Percentiles rank a stretch among this genome's conserved stretches.
phyloP scores from a whole-genome alignment of 2,329 filamentous ascomycete genomes.

The Venturiaceae sp. region DNA sequence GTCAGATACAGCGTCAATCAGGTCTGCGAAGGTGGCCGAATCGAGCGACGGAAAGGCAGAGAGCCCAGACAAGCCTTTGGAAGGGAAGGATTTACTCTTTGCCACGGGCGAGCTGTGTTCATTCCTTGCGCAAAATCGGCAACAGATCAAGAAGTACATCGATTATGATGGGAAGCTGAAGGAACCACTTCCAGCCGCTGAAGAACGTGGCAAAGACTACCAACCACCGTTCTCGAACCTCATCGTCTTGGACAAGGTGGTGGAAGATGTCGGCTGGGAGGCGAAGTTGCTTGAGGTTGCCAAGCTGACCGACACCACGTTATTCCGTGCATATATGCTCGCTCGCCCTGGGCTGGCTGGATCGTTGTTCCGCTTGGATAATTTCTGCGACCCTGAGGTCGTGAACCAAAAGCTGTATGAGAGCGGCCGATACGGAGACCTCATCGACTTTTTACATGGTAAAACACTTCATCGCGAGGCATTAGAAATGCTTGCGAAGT shows the following conservation, averaged over 20 bases:
- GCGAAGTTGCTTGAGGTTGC: slow-evolving; percentile 67
- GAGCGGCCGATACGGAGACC: slow-evolving; percentile 77
- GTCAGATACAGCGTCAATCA: slow-evolving; percentile 47
- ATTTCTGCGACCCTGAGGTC: slow-evolving; percentile 93
- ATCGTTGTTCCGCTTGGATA: slow-evolving; percentile 87
- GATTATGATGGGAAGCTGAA: slow-evolving; percentile 50
- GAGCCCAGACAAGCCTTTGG: slow-evolving; percentile 42
- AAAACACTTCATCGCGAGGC: slow-evolving; percentile 89
- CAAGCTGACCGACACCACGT: slow-evolving; percentile 79
- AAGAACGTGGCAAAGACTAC: slow-evolving; percentile 24
- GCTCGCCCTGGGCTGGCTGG: slow-evolving; percentile 75
- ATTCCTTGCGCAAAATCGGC: slow-evolving; percentile 79
- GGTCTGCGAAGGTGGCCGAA: slow-evolving; percentile 46
- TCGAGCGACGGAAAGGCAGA: slow-evolving; percentile 46
- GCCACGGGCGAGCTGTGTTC: slow-evolving; percentile 77
- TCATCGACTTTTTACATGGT: slow-evolving; percentile 96
- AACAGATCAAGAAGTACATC: slow-evolving; percentile 51
- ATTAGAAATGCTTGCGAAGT: slow-evolving; percentile 69
- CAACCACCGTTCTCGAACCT: slow-evolving; percentile 34
- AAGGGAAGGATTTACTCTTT: slow-evolving; percentile 74
- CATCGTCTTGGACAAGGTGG: slow-evolving; percentile 21
- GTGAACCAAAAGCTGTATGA: slow-evolving; percentile 90
- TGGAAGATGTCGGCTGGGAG: slow-evolving; percentile 49
- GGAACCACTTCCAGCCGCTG: slow-evolving; percentile 41
- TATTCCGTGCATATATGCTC: slow-evolving; percentile 94